Evolutionary conservation across 208 protist species (phyloP).

Genomic region (Crithidia acanthocephali): DNA sequence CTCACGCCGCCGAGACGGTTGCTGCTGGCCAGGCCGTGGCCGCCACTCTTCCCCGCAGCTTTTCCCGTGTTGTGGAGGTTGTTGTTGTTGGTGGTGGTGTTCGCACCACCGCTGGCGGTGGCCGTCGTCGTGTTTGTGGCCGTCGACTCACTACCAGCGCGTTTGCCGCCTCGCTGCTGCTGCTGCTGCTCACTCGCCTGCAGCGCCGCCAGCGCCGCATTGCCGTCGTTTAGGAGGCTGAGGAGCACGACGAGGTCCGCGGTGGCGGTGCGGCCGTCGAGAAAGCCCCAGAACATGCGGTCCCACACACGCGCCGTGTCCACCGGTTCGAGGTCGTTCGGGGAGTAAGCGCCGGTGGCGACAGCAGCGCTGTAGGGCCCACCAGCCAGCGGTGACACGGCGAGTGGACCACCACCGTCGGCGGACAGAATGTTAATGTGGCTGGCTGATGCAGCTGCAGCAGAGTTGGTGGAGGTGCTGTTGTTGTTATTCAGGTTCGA

Average conservation of each 20-base stretch:
- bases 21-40: neutral
- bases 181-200: slow-evolving; percentile 10
- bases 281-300: slow-evolving; percentile 45
- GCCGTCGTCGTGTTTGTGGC: neutral
- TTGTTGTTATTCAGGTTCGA: slow-evolving; percentile 4
- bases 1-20: neutral
- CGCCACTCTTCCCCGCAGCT: neutral
- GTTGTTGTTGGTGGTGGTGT: no score
- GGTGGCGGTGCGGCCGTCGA: slow-evolving; percentile 39
- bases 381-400: neutral
- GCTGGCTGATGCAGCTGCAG: slow-evolving; percentile 1
- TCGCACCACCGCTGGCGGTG: neutral
- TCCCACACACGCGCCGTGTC: slow-evolving; percentile 44
- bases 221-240: slow-evolving; percentile 21
- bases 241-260: slow-evolving; percentile 42
- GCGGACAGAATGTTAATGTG: slow-evolving; percentile 9
- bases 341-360: neutral
- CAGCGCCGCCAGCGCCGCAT: slow-evolving; percentile 14
- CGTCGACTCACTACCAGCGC: slow-evolving; percentile 7
- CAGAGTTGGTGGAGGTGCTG: neutral
- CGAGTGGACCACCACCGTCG: slow-evolving; percentile 12
- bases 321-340: slow-evolving; percentile 26
- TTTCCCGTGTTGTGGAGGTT: neutral
- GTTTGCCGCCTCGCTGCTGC: neutral
- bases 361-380: neutral